These are phyloP conservation scores for Trichoderma harzianum DNA, from an alignment of 2,329 filamentous ascomycete species.

Conservation along the genomic window DNA sequence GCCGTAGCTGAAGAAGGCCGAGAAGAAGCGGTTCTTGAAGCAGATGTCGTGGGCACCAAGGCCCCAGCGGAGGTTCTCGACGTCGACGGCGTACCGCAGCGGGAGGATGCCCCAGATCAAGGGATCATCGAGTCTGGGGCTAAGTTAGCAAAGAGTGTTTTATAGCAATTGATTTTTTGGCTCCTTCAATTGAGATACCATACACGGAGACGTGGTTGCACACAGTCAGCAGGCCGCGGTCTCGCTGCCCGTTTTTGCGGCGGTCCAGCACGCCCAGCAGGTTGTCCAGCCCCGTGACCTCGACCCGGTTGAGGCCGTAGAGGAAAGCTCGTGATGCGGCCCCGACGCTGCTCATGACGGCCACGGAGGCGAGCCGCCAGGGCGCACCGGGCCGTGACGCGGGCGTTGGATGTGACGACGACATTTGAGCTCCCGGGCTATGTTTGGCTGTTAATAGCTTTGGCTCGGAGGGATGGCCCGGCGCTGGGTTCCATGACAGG, in stretches of 20 bases:
- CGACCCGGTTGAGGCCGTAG: slow-evolving; percentile 67
- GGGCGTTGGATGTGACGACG: slow-evolving; percentile 22
- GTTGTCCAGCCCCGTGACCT: slow-evolving; percentile 70
- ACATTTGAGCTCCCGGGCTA: slow-evolving; percentile 16
- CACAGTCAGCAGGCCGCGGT: slow-evolving; percentile 76
- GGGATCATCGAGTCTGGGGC: slow-evolving; percentile 80
- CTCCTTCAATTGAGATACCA: not conserved
- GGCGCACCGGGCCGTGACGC: slow-evolving; percentile 53
- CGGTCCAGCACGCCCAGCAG: slow-evolving; percentile 75
- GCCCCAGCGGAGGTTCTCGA: slow-evolving; percentile 78
- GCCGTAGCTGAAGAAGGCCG: slow-evolving; percentile 81
- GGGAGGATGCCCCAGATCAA: slow-evolving; percentile 90
- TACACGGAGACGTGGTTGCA: slow-evolving; percentile 44
- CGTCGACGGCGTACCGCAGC: slow-evolving; percentile 65
- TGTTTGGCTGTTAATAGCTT: not conserved
- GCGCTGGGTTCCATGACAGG: slow-evolving; percentile 6
- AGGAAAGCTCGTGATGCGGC: slow-evolving; percentile 71
- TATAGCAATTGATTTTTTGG: not conserved
- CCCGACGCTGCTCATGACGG: slow-evolving; percentile 71
- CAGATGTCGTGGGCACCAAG: slow-evolving; percentile 94
- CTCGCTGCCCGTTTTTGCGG: slow-evolving; percentile 61
- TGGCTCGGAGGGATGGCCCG: not conserved
- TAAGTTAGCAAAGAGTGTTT: slow-evolving; percentile 9
- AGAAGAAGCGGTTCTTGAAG: slow-evolving; percentile 73
- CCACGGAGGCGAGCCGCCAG: slow-evolving; percentile 71